A percentile compares a stretch with the other conserved stretches of the same genome.
These are phyloP conservation scores for Cunninghamia lanceolata DNA, from an alignment of 75 land plant genomes.

Conservation along the genomic window DNA sequence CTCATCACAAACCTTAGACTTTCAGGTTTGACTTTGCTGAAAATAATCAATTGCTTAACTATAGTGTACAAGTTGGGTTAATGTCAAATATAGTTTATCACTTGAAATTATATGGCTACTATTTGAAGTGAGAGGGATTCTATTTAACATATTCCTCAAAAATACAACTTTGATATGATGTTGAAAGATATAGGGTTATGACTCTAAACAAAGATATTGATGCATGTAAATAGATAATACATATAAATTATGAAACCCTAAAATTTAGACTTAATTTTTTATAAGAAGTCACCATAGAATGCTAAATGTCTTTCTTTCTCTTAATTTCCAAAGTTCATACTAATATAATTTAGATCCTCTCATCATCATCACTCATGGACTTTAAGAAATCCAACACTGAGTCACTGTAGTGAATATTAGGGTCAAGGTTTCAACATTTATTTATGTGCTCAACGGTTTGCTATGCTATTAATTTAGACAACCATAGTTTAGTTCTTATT, in stretches of 20 bases:
- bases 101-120: neutral
- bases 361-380: no score
- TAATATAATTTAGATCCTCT: no score
- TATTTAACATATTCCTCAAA: neutral
- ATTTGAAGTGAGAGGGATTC: neutral
- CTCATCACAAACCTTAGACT: slow-evolving; percentile 68
- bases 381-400: no score
- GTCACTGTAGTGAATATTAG: no score
- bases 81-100: neutral
- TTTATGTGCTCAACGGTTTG: no score
- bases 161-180: neutral
- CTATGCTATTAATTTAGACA: no score
- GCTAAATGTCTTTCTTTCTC: no score
- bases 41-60: neutral
- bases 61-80: neutral
- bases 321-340: no score
- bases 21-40: slow-evolving; percentile 45
- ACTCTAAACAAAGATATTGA: neutral
- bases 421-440: no score
- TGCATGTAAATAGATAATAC: neutral
- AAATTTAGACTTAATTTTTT: no score
- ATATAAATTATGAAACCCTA: neutral
- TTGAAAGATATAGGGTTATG: neutral
- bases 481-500: no score
- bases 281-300: no score